Evolutionary conservation across 768 basidiomycete species (phyloP), one percentile per base, ranked within the genome.

Genomic region (Tylopilus sp.): DNA sequence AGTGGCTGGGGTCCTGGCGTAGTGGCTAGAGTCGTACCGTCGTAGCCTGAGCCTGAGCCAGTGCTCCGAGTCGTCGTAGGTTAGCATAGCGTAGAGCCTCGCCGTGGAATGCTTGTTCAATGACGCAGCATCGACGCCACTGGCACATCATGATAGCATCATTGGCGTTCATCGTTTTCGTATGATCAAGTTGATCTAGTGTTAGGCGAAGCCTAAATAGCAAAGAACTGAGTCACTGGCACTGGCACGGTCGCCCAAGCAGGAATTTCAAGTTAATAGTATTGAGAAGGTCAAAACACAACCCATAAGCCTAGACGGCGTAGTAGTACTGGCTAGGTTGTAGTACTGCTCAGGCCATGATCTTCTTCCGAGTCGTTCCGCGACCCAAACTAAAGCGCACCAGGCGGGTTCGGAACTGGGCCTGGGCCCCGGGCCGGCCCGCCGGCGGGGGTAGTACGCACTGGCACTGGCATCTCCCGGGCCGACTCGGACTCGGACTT

Each of bases 281-380:
- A 97, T 67, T 98, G 96, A 96, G 78, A n/a, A n/a, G n/a, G n/a
- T n/a, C n/a, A n/a, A 77, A 21, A 75, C 75, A 2, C 89, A 92
- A 58, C 85, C 88, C 9, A 89, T 93, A 4, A 89, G 74, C 54
- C 80, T 89, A 28, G 85, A 97, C 63, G 92, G 95, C 42, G 95
- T 98, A 10, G 80, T 98, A 25, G 95, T n/a, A n/a, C n/a, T n/a
- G n/a, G n/a, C n/a, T n/a, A n/a, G n/a, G n/a, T n/a, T n/a, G n/a
- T n/a, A n/a, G n/a, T n/a, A n/a, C n/a, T n/a, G n/a, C n/a, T n/a
- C n/a, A n/a, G n/a, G n/a, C n/a, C n/a, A 91, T 66, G 69, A 60
- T 72, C 65, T 50, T 59, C 26, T 41, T 40, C 24, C 31, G n/a
- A n/a, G n/a, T 38, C 41, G 41, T 26, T 8, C 8, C 6, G 6